phyloP scores from a whole-genome alignment of 1,284 basidiomycete species.

The Puccinia coronata region DNA sequence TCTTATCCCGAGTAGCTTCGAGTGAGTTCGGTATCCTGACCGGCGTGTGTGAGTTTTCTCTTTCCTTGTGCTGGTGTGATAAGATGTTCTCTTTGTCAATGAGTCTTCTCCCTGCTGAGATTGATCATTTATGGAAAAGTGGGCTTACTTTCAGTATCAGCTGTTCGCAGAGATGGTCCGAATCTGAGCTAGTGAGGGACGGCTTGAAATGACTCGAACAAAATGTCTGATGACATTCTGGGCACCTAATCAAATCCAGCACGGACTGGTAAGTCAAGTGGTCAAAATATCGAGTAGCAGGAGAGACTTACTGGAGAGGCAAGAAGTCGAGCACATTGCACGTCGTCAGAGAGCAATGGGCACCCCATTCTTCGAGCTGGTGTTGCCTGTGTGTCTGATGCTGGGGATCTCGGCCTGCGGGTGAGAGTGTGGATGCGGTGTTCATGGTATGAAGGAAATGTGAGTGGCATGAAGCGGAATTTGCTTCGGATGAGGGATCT shows the following conservation, averaged over 20 bases:
- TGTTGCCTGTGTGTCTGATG: slow-evolving; percentile 3
- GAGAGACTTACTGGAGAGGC: slow-evolving; percentile 34
- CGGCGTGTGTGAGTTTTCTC: not conserved
- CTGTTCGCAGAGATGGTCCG: slow-evolving; percentile 15
- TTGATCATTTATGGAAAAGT: too few species aligned
- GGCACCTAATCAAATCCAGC: slow-evolving; percentile 16
- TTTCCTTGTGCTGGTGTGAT: not conserved
- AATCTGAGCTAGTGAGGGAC: slow-evolving; percentile 20
- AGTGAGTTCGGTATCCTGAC: not conserved
- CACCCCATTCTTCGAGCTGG: slow-evolving; percentile 48
- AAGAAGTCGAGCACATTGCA: slow-evolving; percentile 49
- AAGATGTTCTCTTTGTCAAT: not conserved
- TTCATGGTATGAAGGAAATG: slow-evolving; percentile 1
- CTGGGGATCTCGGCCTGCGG: not conserved
- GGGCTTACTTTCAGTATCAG: slow-evolving; percentile 25
- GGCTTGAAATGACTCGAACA: slow-evolving; percentile 48
- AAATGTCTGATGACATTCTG: slow-evolving; percentile 39
- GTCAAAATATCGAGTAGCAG: not conserved
- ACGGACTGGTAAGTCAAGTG: not conserved
- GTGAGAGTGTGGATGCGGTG: not conserved
- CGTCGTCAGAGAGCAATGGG: slow-evolving; percentile 43
- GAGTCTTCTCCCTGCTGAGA: not conserved
- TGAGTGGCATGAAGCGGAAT: too few species aligned
- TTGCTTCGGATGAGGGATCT: too few species aligned
- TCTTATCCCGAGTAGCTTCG: not conserved